Percentiles rank a stretch among this genome's conserved stretches.
Evolutionary conservation across 495 filamentous ascomycete genomes (phyloP).

Genomic region (Penicillium ochrochloron): DNA sequence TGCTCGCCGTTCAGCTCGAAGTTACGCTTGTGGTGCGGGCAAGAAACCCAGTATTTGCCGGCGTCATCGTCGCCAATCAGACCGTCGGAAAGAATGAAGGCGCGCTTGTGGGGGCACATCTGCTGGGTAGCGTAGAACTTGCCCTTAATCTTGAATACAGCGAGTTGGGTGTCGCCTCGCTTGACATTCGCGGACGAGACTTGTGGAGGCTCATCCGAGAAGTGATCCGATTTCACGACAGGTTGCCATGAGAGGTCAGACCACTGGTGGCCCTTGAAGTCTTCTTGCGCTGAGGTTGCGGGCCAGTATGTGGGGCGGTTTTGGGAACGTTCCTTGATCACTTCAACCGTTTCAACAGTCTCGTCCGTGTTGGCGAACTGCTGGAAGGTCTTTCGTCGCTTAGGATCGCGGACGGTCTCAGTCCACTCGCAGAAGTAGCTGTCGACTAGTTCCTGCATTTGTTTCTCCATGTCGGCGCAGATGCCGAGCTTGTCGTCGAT

Average conservation of each 20-base stretch:
- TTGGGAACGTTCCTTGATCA: constrained; percentile 76
- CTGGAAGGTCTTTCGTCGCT: constrained; percentile 71
- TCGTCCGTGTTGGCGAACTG: constrained; percentile 91
- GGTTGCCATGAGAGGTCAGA: constrained; percentile 81
- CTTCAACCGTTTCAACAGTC: constrained; percentile 69
- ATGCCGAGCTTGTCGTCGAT: constrained; percentile 91
- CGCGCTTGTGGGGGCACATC: constrained; percentile 97
- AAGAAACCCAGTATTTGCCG: constrained; percentile 79
- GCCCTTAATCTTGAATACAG: constrained; percentile 85
- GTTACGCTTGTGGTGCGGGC: constrained; percentile 93
- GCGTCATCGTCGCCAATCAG: constrained; percentile 76
- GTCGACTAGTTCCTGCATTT: constrained; percentile 88
- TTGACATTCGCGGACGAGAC: constrained; percentile 74
- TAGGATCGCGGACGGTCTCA: constrained; percentile 74
- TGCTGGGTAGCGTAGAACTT: constrained; percentile 91
- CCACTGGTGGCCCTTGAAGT: constrained; percentile 81
- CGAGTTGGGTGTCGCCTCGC: constrained; percentile 89
- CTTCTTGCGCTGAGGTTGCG: constrained; percentile 64
- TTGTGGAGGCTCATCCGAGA: constrained; percentile 69
- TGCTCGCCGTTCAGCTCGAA: constrained; percentile 74
- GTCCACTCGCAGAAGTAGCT: constrained; percentile 98
- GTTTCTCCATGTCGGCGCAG: constrained; percentile 79
- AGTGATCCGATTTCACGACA: constrained; percentile 73
- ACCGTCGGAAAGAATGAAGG: constrained; percentile 87
- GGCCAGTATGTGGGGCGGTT: constrained; percentile 84